These are phyloP conservation scores for Mucor irregularis DNA, from an alignment of 371 early-diverging fungal species.

Conservation along the genomic window DNA sequence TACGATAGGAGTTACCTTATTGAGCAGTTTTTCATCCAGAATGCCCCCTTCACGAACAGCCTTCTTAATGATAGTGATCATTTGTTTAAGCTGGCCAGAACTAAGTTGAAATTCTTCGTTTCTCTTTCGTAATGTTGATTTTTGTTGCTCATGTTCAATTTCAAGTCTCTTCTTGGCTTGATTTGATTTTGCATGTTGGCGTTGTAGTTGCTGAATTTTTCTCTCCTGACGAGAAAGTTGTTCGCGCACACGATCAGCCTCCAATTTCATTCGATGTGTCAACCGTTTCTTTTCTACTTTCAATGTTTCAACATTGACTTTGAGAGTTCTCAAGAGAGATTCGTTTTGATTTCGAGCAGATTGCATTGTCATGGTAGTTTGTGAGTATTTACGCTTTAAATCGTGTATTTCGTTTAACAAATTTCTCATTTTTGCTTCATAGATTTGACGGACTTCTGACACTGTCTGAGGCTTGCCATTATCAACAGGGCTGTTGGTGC, in stretches of 20 bases:
- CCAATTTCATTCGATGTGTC: conserved; percentile 76
- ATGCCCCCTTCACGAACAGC: conserved; percentile 53
- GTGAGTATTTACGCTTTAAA: conserved; percentile 58
- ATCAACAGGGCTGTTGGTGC: background rate
- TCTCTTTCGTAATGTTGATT: conserved; percentile 51
- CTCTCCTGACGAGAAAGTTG: conserved; percentile 66
- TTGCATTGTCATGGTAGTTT: conserved; percentile 57
- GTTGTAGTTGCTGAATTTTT: conserved; percentile 75
- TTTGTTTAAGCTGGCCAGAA: conserved; percentile 56
- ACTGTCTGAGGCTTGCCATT: conserved; percentile 29
- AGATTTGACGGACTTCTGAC: conserved; percentile 41
- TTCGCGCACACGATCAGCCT: conserved; percentile 68
- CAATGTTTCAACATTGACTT: conserved; percentile 61
- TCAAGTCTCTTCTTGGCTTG: conserved; percentile 71
- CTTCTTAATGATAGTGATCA: conserved; percentile 50
- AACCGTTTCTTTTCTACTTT: conserved; percentile 78
- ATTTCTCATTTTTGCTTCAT: conserved; percentile 72
- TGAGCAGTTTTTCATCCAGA: conserved; percentile 43
- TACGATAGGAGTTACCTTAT: conserved; percentile 39
- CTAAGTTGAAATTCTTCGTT: conserved; percentile 55
- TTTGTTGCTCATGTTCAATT: conserved; percentile 68
- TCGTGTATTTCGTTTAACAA: conserved; percentile 70
- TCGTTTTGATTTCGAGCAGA: conserved; percentile 58
- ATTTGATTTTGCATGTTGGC: conserved; percentile 69
- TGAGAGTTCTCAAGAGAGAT: conserved; percentile 49